Conservation (phyloP, 768 basidiomycete species). For the Leccinum longicurvipes region DNA sequence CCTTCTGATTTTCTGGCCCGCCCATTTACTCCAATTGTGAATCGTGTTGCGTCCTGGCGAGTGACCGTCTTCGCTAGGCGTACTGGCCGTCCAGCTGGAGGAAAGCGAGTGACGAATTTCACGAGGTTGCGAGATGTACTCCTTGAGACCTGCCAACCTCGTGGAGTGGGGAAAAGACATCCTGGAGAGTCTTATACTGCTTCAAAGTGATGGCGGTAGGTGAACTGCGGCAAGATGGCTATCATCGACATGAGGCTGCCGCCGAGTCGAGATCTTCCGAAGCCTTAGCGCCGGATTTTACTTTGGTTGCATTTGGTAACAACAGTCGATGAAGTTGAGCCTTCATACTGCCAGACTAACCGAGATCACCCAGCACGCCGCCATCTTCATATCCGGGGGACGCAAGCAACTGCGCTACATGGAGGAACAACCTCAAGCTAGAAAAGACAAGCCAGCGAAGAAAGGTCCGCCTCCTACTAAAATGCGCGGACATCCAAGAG, state of each 20-base stretch:
- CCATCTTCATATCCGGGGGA: background rate
- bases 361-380: background rate
- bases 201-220: background rate
- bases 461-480: conserved; percentile 34
- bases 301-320: background rate
- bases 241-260: conserved; percentile 5
- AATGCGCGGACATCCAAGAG: conserved; percentile 56
- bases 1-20: conserved; percentile 50
- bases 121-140: conserved; percentile 43
- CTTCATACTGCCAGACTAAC: background rate
- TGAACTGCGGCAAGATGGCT: conserved; percentile 6
- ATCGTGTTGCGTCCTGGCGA: conserved; percentile 19
- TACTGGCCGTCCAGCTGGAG: conserved; percentile 10
- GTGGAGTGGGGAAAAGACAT: conserved; percentile 34
- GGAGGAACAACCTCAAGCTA: conserved; percentile 3
- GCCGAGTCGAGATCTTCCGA: background rate
- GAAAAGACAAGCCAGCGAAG: conserved; percentile 5
- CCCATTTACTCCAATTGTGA: conserved; percentile 62
- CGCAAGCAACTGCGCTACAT: conserved; percentile 5
- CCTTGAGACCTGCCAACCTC: conserved; percentile 39
- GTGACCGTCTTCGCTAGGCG: conserved; percentile 21
- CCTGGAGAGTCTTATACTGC: conserved; percentile 5
- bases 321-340: background rate
- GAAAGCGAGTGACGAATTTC: conserved; percentile 35
- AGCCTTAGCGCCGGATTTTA: too few relatives aligned